These are phyloP conservation scores for Macrophomina tecta DNA, from an alignment of 2,329 filamentous ascomycete genomes.

Conservation along the genomic window DNA sequence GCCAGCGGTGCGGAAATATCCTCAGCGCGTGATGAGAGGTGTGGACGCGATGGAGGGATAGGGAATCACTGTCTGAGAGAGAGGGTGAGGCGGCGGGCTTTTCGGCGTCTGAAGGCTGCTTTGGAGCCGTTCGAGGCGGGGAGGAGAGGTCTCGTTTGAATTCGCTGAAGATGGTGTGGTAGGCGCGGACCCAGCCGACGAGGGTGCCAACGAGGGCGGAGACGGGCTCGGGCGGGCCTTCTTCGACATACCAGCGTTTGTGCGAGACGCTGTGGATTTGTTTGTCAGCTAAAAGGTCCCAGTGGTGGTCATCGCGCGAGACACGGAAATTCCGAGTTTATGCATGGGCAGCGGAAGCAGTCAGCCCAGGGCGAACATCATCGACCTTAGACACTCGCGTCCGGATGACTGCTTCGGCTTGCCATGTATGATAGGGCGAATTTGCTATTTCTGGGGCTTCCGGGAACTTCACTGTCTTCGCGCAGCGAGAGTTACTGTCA, in stretches of 20 bases:
- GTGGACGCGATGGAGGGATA: not conserved
- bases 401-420: too few relatives aligned
- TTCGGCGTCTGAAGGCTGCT: not conserved
- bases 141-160: slow-evolving; percentile 9
- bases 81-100: not conserved
- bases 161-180: slow-evolving; percentile 1
- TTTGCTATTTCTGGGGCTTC: too few relatives aligned
- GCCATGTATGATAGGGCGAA: too few relatives aligned
- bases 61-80: not conserved
- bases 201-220: slow-evolving; percentile 1
- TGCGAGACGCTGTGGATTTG: not conserved
- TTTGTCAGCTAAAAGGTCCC: not conserved
- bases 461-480: too few relatives aligned
- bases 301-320: not conserved
- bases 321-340: too few relatives aligned
- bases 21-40: not conserved
- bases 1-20: not conserved
- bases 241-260: slow-evolving; percentile 16
- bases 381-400: too few relatives aligned
- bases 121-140: not conserved
- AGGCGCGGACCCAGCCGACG: not conserved
- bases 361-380: too few relatives aligned
- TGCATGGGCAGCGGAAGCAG: too few relatives aligned
- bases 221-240: slow-evolving; percentile 10
- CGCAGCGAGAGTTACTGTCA: too few relatives aligned